Conservation (phyloP, 106 monocot genomes). For the Dactylorhiza incarnata region DNA sequence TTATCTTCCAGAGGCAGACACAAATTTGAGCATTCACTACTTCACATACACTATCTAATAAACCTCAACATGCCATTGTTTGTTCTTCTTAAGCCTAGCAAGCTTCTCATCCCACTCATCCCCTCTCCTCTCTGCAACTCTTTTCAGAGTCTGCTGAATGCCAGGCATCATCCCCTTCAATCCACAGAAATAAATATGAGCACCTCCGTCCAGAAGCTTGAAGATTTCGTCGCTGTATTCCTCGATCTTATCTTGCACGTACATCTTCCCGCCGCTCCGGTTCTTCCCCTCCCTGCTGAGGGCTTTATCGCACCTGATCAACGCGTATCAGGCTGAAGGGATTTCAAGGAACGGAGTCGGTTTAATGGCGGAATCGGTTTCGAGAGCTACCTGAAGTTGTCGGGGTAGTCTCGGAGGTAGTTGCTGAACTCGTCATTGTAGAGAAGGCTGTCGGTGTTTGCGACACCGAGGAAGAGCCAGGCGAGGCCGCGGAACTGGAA, state of each 20-base stretch:
- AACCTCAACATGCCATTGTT: conserved; percentile 99
- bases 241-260: conserved; percentile 96
- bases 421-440: conserved; percentile 84
- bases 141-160: conserved; percentile 85
- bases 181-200: conserved; percentile 97
- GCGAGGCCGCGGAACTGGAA: conserved; percentile 78
- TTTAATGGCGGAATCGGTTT: no score
- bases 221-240: conserved; percentile 95
- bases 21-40: no score
- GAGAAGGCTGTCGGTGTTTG: conserved; percentile 87
- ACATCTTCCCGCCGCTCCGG: conserved; percentile 87
- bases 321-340: no score
- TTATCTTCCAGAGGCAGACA: no score
- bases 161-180: conserved; percentile 99
- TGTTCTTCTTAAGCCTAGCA: conserved; percentile 83
- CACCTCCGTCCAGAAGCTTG: conserved; percentile 83
- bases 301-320: conserved; percentile 63
- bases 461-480: conserved; percentile 97
- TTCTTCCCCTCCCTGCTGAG: conserved; percentile 94
- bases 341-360: no score
- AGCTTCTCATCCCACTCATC: conserved; percentile 90
- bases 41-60: conserved; percentile 24
- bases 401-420: conserved; percentile 61
- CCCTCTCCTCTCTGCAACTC: conserved; percentile 84
- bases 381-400: conserved; percentile 59